Base-by-base conservation (phyloP, 2,329 filamentous ascomycete species). In the Aureobasidium sp. region DNA sequence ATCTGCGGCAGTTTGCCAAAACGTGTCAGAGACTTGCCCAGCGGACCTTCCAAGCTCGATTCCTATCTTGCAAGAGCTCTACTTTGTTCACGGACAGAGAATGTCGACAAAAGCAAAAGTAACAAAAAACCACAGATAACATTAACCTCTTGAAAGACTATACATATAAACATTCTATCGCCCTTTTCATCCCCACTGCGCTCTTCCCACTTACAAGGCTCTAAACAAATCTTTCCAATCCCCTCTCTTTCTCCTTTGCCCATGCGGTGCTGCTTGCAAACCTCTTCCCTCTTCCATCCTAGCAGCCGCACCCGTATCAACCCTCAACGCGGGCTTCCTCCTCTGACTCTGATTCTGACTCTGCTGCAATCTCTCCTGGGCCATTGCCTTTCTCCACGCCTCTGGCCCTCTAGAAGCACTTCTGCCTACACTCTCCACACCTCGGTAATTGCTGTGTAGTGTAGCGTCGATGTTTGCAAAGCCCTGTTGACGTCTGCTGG, bases 161-260 rank as follows among this genome's bases (percentile, higher is more conserved):
- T 21, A 37, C n/a, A 50, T 53, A 38, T 40, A n/a, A 31, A 31
- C 27, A 31, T 47, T 47, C 45, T 29, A 40, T 15, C 7, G n/a
- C 47, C 29, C 3, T 10, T 15, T 25, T 1, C 46, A 45, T 45
- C 29, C 2, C 1, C 27, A 33, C 4, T 17, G 10, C 25, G 21
- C 3, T 23, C 27, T 21, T 2, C 19, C 19, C 21, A n/a, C 4
- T 17, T 21, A 57, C 33, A 59, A 8, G 1, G 45, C 45, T 33
- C 55, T 50, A 17, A 61, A 61, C 66, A 63, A 66, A 37, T 61
- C 62, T 13, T 35, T 63, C 61, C 55, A 59, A 23, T 40, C 27
- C 3, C 63, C 60, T 49, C 62, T 64, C 45, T 33, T 60, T n/a
- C 37, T 62, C 29, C 35, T 62, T 42, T 17, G n/a, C n/a, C n/a